phyloP scores from a whole-genome alignment of 257 asterid genomes.

The Buddleja alternifolia region DNA sequence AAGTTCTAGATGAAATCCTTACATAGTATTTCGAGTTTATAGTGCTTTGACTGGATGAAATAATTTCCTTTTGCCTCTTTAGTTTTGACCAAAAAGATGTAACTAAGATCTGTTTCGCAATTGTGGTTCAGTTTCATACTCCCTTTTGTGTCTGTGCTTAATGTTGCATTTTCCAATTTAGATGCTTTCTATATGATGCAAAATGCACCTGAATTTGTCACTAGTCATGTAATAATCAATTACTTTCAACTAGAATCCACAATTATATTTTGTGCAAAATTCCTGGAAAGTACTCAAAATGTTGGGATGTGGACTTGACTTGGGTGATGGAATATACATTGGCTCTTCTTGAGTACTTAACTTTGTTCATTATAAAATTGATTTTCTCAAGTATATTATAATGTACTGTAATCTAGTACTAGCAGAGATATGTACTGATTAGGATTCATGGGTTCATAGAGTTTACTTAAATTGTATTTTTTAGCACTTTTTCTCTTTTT shows the following conservation, averaged over 20 bases:
- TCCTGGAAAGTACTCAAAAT: neutral
- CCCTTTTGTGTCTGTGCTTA: neutral
- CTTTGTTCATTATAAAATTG: neutral
- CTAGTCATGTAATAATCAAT: slow-evolving; percentile 3
- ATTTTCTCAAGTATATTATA: neutral
- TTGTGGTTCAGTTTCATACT: slow-evolving; percentile 1
- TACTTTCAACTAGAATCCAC: neutral
- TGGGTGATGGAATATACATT: neutral
- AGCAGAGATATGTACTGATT: neutral
- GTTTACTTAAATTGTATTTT: neutral
- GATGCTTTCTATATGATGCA: neutral
- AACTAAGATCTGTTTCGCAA: neutral
- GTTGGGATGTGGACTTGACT: neutral
- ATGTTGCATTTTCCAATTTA: neutral
- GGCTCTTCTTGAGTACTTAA: neutral
- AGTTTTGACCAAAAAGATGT: slow-evolving; percentile 5
- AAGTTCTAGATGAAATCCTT: no score
- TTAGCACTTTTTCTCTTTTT: neutral
- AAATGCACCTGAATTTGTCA: neutral
- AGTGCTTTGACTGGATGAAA: slow-evolving; percentile 15
- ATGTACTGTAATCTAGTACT: neutral
- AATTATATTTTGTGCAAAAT: neutral
- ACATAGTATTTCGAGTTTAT: no score
- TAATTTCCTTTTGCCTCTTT: neutral
- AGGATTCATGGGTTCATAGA: neutral